phyloP scores from a whole-genome alignment of 768 basidiomycete genomes.

The Mrakia frigida region DNA sequence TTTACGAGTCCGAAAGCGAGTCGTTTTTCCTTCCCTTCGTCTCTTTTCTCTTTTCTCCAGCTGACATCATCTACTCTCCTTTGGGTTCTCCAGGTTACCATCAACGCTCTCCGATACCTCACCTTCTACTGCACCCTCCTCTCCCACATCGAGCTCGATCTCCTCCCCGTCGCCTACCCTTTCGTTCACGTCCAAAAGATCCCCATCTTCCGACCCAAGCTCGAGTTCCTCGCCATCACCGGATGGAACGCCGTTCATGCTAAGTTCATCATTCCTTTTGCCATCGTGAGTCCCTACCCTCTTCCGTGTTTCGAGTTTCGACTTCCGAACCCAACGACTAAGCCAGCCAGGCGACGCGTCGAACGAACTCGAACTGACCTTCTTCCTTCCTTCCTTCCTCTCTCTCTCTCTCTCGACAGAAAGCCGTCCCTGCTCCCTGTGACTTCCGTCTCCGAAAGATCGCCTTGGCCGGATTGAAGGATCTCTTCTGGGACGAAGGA shows the following conservation, averaged over 20 bases:
- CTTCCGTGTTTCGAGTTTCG: neutral
- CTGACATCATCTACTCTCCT: neutral
- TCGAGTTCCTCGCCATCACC: slow-evolving; percentile 16
- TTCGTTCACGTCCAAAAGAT: neutral
- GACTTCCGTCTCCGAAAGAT: neutral
- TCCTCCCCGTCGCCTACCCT: neutral
- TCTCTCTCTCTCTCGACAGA: neutral
- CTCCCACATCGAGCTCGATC: slow-evolving; percentile 17
- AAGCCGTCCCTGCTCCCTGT: slow-evolving; percentile 11
- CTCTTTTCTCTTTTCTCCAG: neutral
- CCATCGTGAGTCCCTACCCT: neutral
- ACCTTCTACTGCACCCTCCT: slow-evolving; percentile 10
- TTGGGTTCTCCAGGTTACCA: neutral
- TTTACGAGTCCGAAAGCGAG: neutral
- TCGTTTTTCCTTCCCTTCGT: too few relatives aligned
- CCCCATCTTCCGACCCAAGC: slow-evolving; percentile 5
- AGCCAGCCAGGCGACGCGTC: too few relatives aligned
- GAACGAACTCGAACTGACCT: neutral
- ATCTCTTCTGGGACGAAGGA: slow-evolving; percentile 17
- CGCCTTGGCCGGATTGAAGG: neutral
- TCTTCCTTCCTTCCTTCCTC: neutral
- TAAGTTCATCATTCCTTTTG: neutral
- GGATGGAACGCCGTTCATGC: neutral
- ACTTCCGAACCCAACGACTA: too few relatives aligned
- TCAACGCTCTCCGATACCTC: slow-evolving; percentile 13